Conservation (phyloP, 148 eudicot genomes). For the Fagopyrum homotropicum region DNA sequence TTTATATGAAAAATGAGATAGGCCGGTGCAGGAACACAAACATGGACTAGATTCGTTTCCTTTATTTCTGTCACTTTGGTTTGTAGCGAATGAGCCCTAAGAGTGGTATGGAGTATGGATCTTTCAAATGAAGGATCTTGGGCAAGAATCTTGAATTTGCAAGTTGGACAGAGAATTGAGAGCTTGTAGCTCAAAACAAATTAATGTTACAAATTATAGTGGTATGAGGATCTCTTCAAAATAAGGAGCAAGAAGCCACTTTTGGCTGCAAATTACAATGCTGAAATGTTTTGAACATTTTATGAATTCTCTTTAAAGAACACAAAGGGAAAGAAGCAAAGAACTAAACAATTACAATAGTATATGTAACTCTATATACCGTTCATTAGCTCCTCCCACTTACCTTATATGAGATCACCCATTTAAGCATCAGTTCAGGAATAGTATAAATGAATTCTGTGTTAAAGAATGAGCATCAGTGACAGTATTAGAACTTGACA, state of each 20-base stretch:
- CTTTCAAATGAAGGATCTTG: neutral
- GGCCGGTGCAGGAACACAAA: too few species aligned
- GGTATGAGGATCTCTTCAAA: neutral
- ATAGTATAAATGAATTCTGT: neutral
- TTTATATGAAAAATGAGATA: too few species aligned
- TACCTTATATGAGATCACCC: neutral
- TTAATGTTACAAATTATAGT: neutral
- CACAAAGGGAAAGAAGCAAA: neutral
- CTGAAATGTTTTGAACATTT: neutral
- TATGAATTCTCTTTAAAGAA: neutral
- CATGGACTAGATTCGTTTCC: too few species aligned
- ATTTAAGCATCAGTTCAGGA: slow-evolving; percentile 2
- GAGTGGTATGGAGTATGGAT: neutral
- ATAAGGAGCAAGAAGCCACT: neutral
- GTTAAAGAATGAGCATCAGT: slow-evolving; percentile 2
- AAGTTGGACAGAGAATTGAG: neutral
- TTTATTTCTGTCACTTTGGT: too few species aligned
- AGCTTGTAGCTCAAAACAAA: neutral
- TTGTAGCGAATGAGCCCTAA: too few species aligned
- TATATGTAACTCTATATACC: slow-evolving; percentile 7
- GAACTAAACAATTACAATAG: slow-evolving; percentile 3
- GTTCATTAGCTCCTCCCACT: slow-evolving; percentile 1
- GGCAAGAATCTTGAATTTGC: neutral
- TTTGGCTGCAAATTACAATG: slow-evolving; percentile 1
- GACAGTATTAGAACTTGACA: slow-evolving; percentile 44